phyloP scores from a whole-genome alignment of 495 filamentous ascomycete species.

The Penicillium egyptiacum region DNA sequence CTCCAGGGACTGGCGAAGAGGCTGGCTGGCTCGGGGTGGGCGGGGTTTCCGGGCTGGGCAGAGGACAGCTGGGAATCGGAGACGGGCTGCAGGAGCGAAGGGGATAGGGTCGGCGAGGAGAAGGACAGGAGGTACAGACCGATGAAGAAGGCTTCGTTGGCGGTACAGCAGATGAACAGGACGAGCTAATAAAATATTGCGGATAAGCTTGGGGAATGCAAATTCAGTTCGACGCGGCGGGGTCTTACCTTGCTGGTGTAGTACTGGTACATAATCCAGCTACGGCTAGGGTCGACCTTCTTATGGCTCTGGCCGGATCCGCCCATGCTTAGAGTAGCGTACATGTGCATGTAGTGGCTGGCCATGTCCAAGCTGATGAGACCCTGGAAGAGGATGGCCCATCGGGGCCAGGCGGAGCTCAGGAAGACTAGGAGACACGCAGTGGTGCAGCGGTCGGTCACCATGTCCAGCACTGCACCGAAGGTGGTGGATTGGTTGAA shows the following conservation, averaged over 20 bases:
- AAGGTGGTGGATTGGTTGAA: constrained; percentile 91
- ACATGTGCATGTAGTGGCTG: constrained; percentile 99
- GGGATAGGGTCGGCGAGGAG: constrained; percentile 80
- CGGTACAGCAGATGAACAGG: constrained; percentile 82
- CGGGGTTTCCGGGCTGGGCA: constrained; percentile 64
- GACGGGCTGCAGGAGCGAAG: constrained; percentile 65
- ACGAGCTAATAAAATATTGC: constrained; percentile 60
- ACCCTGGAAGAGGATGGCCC: constrained; percentile 88
- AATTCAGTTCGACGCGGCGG: not conserved
- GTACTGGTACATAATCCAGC: constrained; percentile 85
- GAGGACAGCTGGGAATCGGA: constrained; percentile 50
- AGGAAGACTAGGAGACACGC: constrained; percentile 92
- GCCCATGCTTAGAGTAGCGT: constrained; percentile 79
- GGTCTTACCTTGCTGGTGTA: constrained; percentile 84
- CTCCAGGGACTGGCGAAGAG: constrained; percentile 83
- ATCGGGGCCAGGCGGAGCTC: constrained; percentile 86
- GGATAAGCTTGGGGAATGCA: not conserved
- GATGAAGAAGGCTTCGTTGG: constrained; percentile 97
- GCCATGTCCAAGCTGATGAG: constrained; percentile 90
- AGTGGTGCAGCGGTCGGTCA: constrained; percentile 93
- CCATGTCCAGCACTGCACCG: constrained; percentile 96
- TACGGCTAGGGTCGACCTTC: constrained; percentile 69
- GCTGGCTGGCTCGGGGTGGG: constrained; percentile 60
- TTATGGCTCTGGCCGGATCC: constrained; percentile 81
- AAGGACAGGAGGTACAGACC: constrained; percentile 97